Conservation (phyloP, 495 filamentous ascomycete genomes). For the Neurospora sp. region DNA sequence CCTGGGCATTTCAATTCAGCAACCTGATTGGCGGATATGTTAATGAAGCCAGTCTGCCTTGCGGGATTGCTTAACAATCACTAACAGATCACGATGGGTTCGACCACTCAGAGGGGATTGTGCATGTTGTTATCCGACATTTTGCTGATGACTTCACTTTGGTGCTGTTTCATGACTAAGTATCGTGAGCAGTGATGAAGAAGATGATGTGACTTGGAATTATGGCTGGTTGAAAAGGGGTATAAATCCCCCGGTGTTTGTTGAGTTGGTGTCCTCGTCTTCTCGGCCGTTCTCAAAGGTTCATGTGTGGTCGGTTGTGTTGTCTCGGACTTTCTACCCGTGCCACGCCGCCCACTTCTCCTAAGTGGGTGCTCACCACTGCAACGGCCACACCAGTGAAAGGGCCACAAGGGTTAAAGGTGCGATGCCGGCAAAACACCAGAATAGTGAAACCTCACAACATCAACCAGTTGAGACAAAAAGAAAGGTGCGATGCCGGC, state of each 20-base stretch:
- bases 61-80: constrained; percentile 1
- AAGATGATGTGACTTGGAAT: too few relatives aligned
- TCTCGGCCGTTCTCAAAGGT: not conserved
- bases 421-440: too few relatives aligned
- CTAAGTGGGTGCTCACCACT: too few relatives aligned
- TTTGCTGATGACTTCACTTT: too few relatives aligned
- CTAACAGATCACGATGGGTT: not conserved
- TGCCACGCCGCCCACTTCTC: too few relatives aligned
- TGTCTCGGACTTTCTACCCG: not conserved
- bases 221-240: not conserved
- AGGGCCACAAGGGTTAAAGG: too few relatives aligned
- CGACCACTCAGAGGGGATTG: not conserved
- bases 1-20: constrained; percentile 6
- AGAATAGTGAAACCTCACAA: too few relatives aligned
- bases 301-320: not conserved
- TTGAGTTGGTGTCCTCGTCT: not conserved
- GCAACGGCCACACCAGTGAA: too few relatives aligned
- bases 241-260: constrained; percentile 11
- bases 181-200: too few relatives aligned
- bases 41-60: constrained; percentile 18
- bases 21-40: constrained; percentile 6
- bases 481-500: too few relatives aligned
- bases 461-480: too few relatives aligned
- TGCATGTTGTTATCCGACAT: not conserved
- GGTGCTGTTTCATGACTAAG: not conserved